These are phyloP conservation scores for Thielaviopsis euricoi DNA, from an alignment of 2,329 filamentous ascomycete species.

Conservation along the genomic window DNA sequence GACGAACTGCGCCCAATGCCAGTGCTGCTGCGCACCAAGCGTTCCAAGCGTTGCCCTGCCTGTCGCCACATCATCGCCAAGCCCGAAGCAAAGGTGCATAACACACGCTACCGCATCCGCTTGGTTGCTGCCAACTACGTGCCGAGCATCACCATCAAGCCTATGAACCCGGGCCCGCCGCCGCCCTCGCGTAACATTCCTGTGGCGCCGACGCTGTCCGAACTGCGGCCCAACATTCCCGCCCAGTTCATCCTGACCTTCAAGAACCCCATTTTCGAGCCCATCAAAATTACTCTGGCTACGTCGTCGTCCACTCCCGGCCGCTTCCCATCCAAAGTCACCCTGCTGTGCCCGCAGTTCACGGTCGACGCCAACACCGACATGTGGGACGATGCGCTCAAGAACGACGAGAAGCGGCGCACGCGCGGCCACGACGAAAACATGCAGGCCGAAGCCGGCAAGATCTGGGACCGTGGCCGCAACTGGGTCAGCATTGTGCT, in stretches of 20 bases:
- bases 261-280: conserved; percentile 87
- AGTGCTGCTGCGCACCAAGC: conserved; percentile 73
- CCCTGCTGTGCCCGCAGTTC: conserved; percentile 85
- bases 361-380: conserved; percentile 86
- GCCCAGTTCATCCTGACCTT: conserved; percentile 78
- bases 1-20: conserved; percentile 67
- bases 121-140: conserved; percentile 80
- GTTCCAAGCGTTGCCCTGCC: conserved; percentile 78
- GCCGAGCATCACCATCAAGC: conserved; percentile 60
- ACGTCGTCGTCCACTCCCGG: conserved; percentile 69
- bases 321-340: conserved; percentile 62
- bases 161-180: conserved; percentile 25
- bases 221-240: conserved; percentile 35
- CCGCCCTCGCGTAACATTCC: conserved; percentile 6
- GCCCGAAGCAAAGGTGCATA: conserved; percentile 78
- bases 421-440: conserved; percentile 18
- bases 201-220: conserved; percentile 20
- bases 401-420: conserved; percentile 27
- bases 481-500: conserved; percentile 94
- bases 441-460: conserved; percentile 56
- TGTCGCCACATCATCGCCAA: conserved; percentile 94
- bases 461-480: conserved; percentile 85
- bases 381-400: conserved; percentile 74
- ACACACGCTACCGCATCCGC: conserved; percentile 81
- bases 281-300: conserved; percentile 71